Conservation (phyloP, 177 flowering plant species). For the Telopea speciosissima region DNA sequence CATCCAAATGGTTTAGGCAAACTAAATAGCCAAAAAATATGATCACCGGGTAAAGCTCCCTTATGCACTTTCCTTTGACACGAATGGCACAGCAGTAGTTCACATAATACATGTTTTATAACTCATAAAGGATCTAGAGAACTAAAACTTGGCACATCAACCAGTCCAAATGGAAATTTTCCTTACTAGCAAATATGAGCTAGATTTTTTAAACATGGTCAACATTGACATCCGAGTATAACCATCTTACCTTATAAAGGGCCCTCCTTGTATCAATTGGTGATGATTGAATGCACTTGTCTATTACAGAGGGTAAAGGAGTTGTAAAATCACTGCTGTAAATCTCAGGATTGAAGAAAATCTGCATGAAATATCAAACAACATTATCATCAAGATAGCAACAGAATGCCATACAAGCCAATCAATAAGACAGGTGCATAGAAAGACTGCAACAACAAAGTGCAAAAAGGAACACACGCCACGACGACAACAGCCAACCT, state of each 20-base stretch:
- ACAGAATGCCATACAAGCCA: slow-evolving; percentile 2
- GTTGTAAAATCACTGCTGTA: slow-evolving; percentile 65
- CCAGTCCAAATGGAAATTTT: background rate
- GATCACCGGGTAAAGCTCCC: no score
- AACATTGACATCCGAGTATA: slow-evolving; percentile 3
- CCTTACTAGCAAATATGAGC: background rate
- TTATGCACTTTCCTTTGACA: no score
- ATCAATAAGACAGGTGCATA: background rate
- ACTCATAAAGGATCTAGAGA: no score
- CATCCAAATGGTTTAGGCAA: no score
- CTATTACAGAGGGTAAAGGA: slow-evolving; percentile 84
- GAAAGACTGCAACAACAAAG: no score
- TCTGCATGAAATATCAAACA: slow-evolving; percentile 32
- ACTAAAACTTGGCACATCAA: no score
- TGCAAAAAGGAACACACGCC: no score
- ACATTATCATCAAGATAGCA: slow-evolving; percentile 11
- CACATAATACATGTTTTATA: no score
- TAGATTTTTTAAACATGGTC: background rate
- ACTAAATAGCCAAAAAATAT: no score
- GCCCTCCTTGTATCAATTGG: slow-evolving; percentile 98
- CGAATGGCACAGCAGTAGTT: no score
- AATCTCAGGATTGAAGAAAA: slow-evolving; percentile 93
- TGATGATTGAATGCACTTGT: slow-evolving; percentile 94
- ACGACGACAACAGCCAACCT: background rate
- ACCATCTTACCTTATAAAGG: slow-evolving; percentile 72